Conservation (phyloP, 768 basidiomycete species). For the Rhizopogon vinicolor region DNA sequence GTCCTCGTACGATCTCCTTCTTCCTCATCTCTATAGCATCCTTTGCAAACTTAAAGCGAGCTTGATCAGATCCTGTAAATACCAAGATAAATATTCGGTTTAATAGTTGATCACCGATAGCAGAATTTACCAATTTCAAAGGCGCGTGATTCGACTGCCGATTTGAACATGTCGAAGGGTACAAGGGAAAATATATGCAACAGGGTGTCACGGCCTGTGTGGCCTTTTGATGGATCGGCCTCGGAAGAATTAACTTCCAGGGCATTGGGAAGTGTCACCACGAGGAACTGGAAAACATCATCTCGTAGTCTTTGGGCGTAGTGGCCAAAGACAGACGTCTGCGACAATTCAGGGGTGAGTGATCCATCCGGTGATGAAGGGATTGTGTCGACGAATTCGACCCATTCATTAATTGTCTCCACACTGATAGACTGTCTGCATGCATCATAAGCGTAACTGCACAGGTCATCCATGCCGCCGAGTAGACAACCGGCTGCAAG, state of each 20-base stretch:
- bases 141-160: conserved; percentile 70
- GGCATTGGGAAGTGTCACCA: conserved; percentile 65
- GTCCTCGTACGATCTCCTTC: conserved; percentile 65
- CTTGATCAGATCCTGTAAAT: conserved; percentile 69
- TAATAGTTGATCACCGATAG: conserved; percentile 1
- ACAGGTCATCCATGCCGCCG: conserved; percentile 85
- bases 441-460: conserved; percentile 70
- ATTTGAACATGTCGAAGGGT: conserved; percentile 87
- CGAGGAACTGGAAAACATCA: conserved; percentile 75
- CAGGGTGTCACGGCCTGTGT: conserved; percentile 60
- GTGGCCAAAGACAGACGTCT: conserved; percentile 64
- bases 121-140: conserved; percentile 68
- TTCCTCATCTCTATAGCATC: conserved; percentile 83
- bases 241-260: conserved; percentile 49
- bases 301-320: conserved; percentile 75
- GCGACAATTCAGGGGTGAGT: conserved; percentile 36
- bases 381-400: conserved; percentile 66
- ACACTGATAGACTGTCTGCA: conserved; percentile 74
- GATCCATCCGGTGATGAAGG: conserved; percentile 46
- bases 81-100: conserved; percentile 11
- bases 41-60: conserved; percentile 89
- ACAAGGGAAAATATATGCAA: conserved; percentile 73
- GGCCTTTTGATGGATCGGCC: conserved; percentile 30
- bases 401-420: conserved; percentile 72
- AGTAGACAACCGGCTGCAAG: conserved; percentile 82